Evolutionary conservation across 345 rosid species (phyloP).

Genomic region (Isatis tinctoria): DNA sequence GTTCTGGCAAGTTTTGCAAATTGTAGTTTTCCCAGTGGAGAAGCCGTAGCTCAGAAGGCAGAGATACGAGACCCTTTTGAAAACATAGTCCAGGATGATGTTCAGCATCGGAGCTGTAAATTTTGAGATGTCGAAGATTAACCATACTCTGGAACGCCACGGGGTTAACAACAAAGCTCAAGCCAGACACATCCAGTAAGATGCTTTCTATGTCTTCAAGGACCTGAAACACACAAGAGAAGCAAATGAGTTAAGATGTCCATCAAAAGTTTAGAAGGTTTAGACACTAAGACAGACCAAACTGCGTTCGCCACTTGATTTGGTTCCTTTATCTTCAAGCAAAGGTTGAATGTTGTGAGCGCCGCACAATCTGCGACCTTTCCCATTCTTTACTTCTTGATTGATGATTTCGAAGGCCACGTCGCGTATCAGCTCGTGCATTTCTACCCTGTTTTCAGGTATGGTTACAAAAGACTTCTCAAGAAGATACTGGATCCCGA

Average conservation of each 20-base stretch:
- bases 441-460: not conserved
- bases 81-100: not conserved
- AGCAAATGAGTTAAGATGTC: no score
- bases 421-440: conserved; percentile 21
- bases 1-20: no score
- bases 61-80: not conserved
- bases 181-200: not conserved
- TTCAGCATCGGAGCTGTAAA: not conserved
- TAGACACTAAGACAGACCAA: not conserved
- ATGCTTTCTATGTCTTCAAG: conserved; percentile 19
- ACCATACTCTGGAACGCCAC: not conserved
- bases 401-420: conserved; percentile 2
- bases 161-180: not conserved
- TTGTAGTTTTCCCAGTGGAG: no score
- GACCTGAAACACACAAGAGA: conserved; percentile 3
- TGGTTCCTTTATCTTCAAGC: not conserved
- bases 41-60: not conserved
- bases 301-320: no score
- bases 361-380: conserved; percentile 1
- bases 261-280: no score
- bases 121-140: conserved; percentile 2
- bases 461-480: conserved; percentile 16
- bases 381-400: conserved; percentile 12
- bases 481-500: conserved; percentile 23
- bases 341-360: not conserved